phyloP scores from a whole-genome alignment of 1,284 basidiomycete species.

The Hypsizygus ulmarius region DNA sequence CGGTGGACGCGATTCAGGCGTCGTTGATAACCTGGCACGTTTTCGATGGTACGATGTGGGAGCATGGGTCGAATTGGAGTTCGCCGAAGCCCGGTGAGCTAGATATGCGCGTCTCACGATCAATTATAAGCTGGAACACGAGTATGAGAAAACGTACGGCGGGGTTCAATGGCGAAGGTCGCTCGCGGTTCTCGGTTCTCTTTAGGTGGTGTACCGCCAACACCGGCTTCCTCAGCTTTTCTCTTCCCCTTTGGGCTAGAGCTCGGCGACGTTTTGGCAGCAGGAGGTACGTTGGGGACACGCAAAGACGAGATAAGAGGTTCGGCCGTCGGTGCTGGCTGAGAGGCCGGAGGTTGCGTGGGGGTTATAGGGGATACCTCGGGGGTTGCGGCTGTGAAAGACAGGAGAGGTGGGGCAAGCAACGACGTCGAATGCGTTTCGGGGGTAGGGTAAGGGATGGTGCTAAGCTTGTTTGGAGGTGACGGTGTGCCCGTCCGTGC shows the following conservation, averaged over 20 bases:
- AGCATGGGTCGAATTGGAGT: constrained; percentile 45
- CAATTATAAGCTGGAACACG: constrained; percentile 3
- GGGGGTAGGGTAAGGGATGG: constrained; percentile 19
- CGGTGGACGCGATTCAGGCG: constrained; percentile 38
- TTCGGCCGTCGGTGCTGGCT: constrained; percentile 26
- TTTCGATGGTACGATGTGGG: constrained; percentile 71
- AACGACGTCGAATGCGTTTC: constrained; percentile 27
- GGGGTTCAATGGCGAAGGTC: constrained; percentile 45
- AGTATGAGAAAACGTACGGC: constrained; percentile 34
- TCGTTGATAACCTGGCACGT: constrained; percentile 56
- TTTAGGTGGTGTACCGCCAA: constrained; percentile 44
- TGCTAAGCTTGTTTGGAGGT: constrained; percentile 25
- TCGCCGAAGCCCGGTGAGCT: constrained; percentile 46
- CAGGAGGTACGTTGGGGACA: constrained; percentile 26
- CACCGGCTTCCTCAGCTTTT: constrained; percentile 46
- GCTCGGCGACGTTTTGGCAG: constrained; percentile 33
- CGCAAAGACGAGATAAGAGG: constrained; percentile 27
- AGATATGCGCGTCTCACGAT: not conserved
- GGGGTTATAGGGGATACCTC: constrained; percentile 36
- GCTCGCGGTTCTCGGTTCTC: constrained; percentile 38
- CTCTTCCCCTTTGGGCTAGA: constrained; percentile 39
- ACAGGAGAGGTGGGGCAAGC: constrained; percentile 34
- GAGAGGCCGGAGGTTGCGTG: constrained; percentile 20
- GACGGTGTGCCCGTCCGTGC: constrained; percentile 25
- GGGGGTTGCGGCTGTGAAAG: constrained; percentile 38